Percentiles rank a stretch among this genome's conserved stretches.
Conservation (phyloP, 129 eudicot genomes). For the Heracleum sosnowskyi region DNA sequence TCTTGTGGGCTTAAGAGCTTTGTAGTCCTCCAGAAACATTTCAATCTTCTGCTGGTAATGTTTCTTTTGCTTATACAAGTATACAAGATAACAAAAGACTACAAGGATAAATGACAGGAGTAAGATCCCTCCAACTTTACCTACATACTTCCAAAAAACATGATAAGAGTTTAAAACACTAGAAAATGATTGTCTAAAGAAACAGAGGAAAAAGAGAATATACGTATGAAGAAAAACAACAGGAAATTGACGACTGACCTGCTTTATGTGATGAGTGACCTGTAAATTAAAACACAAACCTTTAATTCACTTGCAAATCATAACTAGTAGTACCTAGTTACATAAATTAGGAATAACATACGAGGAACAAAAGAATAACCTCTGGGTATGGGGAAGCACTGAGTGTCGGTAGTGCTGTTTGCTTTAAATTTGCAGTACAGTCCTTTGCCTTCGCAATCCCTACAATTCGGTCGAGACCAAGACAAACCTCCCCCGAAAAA, state of each 20-base stretch:
- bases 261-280: background rate
- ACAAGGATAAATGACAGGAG: background rate
- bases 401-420: background rate
- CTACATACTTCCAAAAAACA: background rate
- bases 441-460: slow-evolving; percentile 2
- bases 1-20: slow-evolving; percentile 13
- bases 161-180: background rate
- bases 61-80: background rate
- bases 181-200: background rate
- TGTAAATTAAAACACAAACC: background rate
- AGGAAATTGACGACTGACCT: background rate
- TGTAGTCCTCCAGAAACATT: slow-evolving; percentile 17
- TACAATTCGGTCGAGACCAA: slow-evolving; percentile 4
- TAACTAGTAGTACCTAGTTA: background rate
- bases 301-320: background rate
- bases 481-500: too few relatives aligned
- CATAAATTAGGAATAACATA: background rate
- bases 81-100: background rate
- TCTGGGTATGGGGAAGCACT: background rate
- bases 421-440: slow-evolving; percentile 4
- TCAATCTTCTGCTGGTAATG: slow-evolving; percentile 11
- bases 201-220: background rate
- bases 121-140: slow-evolving; percentile 8
- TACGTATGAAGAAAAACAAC: too few relatives aligned
- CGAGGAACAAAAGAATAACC: background rate